phyloP scores from a whole-genome alignment of 805 yeast genomes.

The Crinitomyces ghanaensis region DNA sequence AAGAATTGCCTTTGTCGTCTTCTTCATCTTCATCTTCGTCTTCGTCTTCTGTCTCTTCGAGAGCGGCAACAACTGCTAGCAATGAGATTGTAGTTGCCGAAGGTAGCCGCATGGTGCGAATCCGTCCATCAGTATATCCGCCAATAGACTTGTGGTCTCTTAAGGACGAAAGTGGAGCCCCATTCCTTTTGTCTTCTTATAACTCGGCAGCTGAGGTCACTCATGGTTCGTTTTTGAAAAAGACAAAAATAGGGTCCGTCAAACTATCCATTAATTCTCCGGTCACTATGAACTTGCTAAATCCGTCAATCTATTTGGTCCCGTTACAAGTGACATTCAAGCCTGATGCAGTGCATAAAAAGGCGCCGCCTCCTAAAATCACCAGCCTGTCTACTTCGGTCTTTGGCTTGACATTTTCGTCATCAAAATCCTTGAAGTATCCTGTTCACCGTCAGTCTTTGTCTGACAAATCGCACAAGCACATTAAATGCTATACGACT shows the following conservation, averaged over 20 bases:
- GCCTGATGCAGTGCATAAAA: constrained; percentile 1
- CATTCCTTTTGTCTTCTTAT: constrained; percentile 1
- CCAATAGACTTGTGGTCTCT: constrained; percentile 1
- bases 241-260: constrained; percentile 3
- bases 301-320: constrained; percentile 4
- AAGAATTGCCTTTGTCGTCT: neutral
- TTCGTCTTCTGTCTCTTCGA: no score
- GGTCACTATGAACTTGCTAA: neutral
- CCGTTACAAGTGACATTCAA: constrained; percentile 3
- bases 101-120: constrained; percentile 1
- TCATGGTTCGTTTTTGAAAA: constrained; percentile 1
- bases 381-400: constrained; percentile 4
- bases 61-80: no score
- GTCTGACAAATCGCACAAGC: no score
- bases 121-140: constrained; percentile 5
- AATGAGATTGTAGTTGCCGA: constrained; percentile 2
- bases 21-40: neutral
- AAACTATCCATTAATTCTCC: constrained; percentile 1
- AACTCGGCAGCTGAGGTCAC: neutral
- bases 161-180: constrained; percentile 2
- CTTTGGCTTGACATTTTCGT: constrained; percentile 7
- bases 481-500: no score
- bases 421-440: no score
- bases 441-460: no score
- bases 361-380: constrained; percentile 7